Evolutionary conservation across 352 stramenopile genomes (phyloP).

Genomic region (Globisporangium perplexum): DNA sequence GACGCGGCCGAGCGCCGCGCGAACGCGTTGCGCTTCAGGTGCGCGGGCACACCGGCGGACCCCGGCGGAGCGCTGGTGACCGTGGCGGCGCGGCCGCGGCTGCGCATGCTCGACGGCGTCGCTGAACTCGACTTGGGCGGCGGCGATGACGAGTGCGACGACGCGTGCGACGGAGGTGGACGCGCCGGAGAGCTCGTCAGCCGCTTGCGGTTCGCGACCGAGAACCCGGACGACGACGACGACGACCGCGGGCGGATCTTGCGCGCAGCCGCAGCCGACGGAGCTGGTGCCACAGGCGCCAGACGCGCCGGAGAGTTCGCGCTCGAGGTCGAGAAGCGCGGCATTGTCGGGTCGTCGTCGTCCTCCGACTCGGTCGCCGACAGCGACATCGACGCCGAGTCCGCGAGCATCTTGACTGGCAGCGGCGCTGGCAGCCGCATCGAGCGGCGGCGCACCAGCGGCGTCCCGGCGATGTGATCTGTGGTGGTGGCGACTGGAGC

Average conservation of each 20-base stretch:
- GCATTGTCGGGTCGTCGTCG: slow-evolving; percentile 20
- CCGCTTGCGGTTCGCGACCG: slow-evolving; percentile 9
- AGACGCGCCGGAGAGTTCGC: slow-evolving; percentile 12
- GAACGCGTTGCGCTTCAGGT: slow-evolving; percentile 21
- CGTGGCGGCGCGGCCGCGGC: slow-evolving; percentile 5
- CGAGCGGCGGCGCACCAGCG: slow-evolving; percentile 4
- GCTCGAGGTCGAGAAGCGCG: neutral
- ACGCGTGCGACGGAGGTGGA: neutral
- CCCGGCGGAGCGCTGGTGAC: slow-evolving; percentile 10
- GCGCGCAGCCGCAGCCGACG: neutral
- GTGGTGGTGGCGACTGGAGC: neutral
- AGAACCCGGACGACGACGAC: slow-evolving; percentile 15
- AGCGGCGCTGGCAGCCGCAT: slow-evolving; percentile 5
- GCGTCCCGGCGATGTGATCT: neutral
- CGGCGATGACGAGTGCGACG: neutral
- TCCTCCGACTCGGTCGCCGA: slow-evolving; percentile 56
- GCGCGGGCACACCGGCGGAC: neutral
- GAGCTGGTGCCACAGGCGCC: neutral
- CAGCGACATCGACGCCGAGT: slow-evolving; percentile 17
- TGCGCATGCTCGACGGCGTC: neutral
- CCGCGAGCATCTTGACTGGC: slow-evolving; percentile 9
- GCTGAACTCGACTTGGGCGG: neutral
- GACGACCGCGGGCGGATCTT: slow-evolving; percentile 15
- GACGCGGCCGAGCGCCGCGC: slow-evolving; percentile 20
- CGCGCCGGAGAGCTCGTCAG: slow-evolving; percentile 1